Conservation (phyloP, 345 rosid species). For the Acer campestre region DNA sequence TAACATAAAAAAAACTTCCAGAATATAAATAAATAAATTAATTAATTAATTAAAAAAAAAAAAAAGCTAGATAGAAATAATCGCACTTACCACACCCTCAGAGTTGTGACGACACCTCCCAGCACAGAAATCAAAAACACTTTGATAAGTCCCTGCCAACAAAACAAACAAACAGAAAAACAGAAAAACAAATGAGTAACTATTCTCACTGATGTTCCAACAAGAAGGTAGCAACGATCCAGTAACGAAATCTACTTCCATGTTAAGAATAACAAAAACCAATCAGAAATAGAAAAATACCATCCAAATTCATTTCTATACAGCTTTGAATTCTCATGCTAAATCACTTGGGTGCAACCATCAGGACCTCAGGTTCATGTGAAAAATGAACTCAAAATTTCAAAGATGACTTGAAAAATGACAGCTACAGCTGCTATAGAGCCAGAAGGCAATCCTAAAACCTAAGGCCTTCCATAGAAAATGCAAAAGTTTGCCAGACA, state of each 20-base stretch:
- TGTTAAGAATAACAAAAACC: neutral
- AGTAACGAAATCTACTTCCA: neutral
- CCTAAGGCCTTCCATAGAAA: neutral
- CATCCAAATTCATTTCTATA: neutral
- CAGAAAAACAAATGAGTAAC: neutral
- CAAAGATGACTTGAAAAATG: neutral
- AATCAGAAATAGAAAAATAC: neutral
- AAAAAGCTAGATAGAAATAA: conserved; percentile 5
- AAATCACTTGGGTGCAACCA: neutral
- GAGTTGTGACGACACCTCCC: conserved; percentile 97
- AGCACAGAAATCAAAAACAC: conserved; percentile 88
- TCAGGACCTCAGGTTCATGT: neutral
- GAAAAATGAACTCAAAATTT: neutral
- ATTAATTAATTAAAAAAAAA: too few relatives aligned
- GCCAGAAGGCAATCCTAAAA: neutral
- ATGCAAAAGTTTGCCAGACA: neutral
- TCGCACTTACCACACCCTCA: conserved; percentile 78
- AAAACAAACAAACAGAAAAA: neutral
- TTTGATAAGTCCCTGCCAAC: conserved; percentile 61
- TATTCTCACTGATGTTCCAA: neutral
- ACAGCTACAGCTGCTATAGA: neutral
- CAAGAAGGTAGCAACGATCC: neutral
- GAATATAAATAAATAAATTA: too few relatives aligned
- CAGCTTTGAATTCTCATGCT: neutral
- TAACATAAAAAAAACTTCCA: neutral